phyloP scores from a whole-genome alignment of 75 land plant species.

The Chamaecyparis obtusa region DNA sequence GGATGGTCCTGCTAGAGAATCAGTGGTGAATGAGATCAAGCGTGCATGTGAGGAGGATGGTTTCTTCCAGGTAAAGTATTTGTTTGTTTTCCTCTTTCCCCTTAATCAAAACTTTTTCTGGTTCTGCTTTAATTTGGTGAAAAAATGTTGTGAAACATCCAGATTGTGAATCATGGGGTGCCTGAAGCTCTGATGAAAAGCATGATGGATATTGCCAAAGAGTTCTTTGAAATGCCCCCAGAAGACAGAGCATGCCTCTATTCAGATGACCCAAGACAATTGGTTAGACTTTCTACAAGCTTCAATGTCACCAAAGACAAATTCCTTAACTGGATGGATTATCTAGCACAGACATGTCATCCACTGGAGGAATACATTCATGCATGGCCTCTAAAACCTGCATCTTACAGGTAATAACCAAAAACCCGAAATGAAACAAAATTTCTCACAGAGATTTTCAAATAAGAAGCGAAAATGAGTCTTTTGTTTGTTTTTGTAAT shows the following conservation, averaged over 20 bases:
- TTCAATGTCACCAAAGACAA: conserved; percentile 42
- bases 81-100: not conserved
- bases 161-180: conserved; percentile 70
- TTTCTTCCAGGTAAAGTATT: conserved; percentile 28
- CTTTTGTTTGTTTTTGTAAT: not conserved
- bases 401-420: not conserved
- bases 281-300: conserved; percentile 54
- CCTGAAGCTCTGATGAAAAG: conserved; percentile 21
- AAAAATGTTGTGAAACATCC: not conserved
- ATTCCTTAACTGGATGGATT: conserved; percentile 67
- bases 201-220: conserved; percentile 31
- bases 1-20: conserved; percentile 24
- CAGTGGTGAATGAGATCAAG: conserved; percentile 6
- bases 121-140: not conserved
- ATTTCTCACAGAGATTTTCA: not conserved
- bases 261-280: conserved; percentile 26
- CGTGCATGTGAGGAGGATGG: conserved; percentile 24
- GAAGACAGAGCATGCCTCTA: conserved; percentile 37
- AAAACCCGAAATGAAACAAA: not conserved
- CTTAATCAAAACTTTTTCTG: not conserved
- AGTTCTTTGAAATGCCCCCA: conserved; percentile 47
- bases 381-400: conserved; percentile 65
- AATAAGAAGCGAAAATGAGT: not conserved
- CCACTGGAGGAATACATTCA: conserved; percentile 30
- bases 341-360: conserved; percentile 47